These are phyloP conservation scores for Fusarium globosum DNA, from an alignment of 2,329 filamentous ascomycete genomes.

Conservation along the genomic window DNA sequence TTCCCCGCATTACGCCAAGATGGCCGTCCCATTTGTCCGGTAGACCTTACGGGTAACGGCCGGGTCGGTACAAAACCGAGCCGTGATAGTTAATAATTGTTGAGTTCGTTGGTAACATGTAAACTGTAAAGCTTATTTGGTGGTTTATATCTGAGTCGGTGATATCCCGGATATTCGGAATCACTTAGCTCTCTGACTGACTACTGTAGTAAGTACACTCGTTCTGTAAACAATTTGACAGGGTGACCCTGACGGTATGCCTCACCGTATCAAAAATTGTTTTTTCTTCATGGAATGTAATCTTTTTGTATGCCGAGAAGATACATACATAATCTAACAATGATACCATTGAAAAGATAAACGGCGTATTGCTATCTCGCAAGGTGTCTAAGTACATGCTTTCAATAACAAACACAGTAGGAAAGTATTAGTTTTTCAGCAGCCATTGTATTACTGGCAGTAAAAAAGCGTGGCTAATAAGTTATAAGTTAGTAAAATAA, in stretches of 20 bases:
- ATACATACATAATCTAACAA: background rate
- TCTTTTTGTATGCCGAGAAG: background rate
- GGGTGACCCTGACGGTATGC: background rate
- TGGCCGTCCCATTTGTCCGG: constrained; percentile 24
- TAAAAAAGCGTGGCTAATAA: background rate
- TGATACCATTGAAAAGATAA: background rate
- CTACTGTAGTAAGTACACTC: background rate
- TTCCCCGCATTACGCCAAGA: constrained; percentile 27
- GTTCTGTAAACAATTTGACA: background rate
- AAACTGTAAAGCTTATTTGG: constrained; percentile 9
- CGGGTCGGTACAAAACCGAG: constrained; percentile 25
- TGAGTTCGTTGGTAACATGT: background rate
- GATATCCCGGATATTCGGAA: constrained; percentile 35
- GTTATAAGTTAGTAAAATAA: background rate
- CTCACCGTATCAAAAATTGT: background rate
- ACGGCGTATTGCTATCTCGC: background rate
- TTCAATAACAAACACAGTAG: background rate
- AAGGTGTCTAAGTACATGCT: background rate
- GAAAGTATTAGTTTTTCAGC: too few relatives aligned
- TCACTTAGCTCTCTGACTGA: constrained; percentile 5
- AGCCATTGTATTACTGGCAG: background rate
- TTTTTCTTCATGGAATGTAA: background rate
- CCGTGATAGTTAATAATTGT: background rate
- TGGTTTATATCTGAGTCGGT: constrained; percentile 3
- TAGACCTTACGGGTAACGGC: constrained; percentile 21